phyloP scores from a whole-genome alignment of 176 grass and related monocot species.

The Chloris gayana region DNA sequence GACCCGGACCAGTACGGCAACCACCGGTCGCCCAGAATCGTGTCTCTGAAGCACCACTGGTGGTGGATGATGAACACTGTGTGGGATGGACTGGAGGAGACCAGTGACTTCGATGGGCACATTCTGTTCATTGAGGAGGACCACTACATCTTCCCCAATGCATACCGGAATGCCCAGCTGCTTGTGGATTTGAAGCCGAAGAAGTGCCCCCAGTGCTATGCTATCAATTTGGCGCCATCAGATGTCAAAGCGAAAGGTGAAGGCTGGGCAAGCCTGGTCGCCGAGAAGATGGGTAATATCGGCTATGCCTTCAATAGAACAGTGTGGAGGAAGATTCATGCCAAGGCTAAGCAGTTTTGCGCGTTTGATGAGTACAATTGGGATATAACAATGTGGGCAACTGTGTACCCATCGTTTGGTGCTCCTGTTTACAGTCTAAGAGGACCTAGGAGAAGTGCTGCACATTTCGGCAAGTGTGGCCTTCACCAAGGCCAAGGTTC shows the following conservation, averaged over 20 bases:
- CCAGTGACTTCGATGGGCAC: conserved; percentile 61
- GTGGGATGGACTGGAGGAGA: conserved; percentile 92
- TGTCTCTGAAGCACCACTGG: conserved; percentile 97
- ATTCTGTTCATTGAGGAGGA: conserved; percentile 98
- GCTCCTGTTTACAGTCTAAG: conserved; percentile 84
- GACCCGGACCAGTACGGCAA: conserved; percentile 86
- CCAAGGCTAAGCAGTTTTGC: conserved; percentile 92
- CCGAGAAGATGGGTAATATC: conserved; percentile 94
- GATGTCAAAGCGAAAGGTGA: conserved; percentile 85
- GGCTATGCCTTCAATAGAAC: conserved; percentile 96
- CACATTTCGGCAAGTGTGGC: conserved; percentile 96
- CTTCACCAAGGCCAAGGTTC: conserved; percentile 86
- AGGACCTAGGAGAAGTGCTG: conserved; percentile 74
- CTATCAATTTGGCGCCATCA: conserved; percentile 73
- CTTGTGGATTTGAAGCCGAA: conserved; percentile 72
- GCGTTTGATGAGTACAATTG: conserved; percentile 95
- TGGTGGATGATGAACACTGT: conserved; percentile 99
- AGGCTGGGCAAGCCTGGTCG: conserved; percentile 73
- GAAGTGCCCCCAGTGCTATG: conserved; percentile 85
- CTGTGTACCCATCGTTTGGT: conserved; percentile 84
- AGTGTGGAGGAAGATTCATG: conserved; percentile 94
- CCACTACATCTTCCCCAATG: conserved; percentile 92
- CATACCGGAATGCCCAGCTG: conserved; percentile 74
- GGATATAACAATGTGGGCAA: conserved; percentile 99
- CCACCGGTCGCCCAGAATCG: conserved; percentile 81